Base-by-base conservation (phyloP, 371 early-diverging fungal genomes). In the Mucor irregularis region DNA sequence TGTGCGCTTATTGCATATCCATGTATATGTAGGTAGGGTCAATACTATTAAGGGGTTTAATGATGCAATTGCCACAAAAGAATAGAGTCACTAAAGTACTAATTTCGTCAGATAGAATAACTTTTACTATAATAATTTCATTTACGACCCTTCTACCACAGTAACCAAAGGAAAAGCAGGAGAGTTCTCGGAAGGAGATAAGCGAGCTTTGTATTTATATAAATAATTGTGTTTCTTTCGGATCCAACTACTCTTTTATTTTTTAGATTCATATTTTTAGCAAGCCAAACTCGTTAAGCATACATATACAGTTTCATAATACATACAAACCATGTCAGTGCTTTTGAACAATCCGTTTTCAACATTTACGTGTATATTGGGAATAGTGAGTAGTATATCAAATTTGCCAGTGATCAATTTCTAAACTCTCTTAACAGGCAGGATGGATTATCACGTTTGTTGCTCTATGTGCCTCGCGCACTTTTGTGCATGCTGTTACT, bases 371-470 rank as follows among this genome's bases (percentile, higher is more conserved):
- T 62, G 52, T 26, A 28, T 38, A 9, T 33, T 62, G 17, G 62
- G 35, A 13, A 51, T 62, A 26, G 62, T 62, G 40, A 56, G 54
- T 35, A n/a, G n/a, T n/a, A n/a, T n/a, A n/a, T n/a, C 8, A 42
- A 40, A 25, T 14, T 9, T 11, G 3, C 26, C n/a, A 13, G 9
- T 5, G 2, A 30, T 17, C 13, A n/a, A 28, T 14, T n/a, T n/a
- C n/a, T 14, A 37, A 25, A 38, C 19, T 26, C 45, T 38, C 16
- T 49, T 10, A 33, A 44, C 45, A 74, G 75, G 58, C 66, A 47
- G 77, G 73, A 9, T 76, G 77, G 77, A 28, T 69, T 3, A 42
- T 71, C 35, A 50, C 68, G n/a, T 73, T 76, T 61, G 48, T 59
- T 24, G 71, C 73, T 28, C 56, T 76, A 30, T 73, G 73, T 53